Evolutionary conservation across 495 filamentous ascomycete species (phyloP).

Genomic region (Umbilicaria muhlenbergii): DNA sequence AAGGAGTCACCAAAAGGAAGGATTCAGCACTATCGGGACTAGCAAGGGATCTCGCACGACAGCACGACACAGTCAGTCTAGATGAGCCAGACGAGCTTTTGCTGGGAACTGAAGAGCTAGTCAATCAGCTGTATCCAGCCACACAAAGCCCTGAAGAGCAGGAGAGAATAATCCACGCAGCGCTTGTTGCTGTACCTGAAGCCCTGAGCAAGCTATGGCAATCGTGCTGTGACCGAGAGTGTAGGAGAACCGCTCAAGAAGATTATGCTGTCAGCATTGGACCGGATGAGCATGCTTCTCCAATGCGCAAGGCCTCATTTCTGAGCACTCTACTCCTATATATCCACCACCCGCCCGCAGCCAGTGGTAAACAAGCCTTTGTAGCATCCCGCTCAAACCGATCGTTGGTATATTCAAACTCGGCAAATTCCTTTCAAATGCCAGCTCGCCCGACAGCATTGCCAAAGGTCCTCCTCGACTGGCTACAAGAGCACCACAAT

Average conservation of each 20-base stretch:
- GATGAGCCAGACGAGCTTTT: conserved; percentile 37
- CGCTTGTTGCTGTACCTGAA: conserved; percentile 37
- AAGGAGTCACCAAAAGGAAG: conserved; percentile 11
- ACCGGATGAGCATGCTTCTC: conserved; percentile 39
- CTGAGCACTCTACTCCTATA: conserved; percentile 53
- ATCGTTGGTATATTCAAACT: conserved; percentile 1
- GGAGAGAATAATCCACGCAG: conserved; percentile 8
- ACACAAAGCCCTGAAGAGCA: conserved; percentile 32
- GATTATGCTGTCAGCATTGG: conserved; percentile 38
- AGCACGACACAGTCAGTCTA: conserved; percentile 26
- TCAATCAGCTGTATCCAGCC: conserved; percentile 21
- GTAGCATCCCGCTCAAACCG: conserved; percentile 9
- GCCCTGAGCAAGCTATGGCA: conserved; percentile 45
- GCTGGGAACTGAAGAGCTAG: conserved; percentile 35
- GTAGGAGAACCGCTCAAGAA: conserved; percentile 31
- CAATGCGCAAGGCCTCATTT: conserved; percentile 57
- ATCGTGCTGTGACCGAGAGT: conserved; percentile 24
- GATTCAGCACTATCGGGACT: conserved; percentile 30
- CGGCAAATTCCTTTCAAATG: conserved; percentile 17
- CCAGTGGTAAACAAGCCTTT: conserved; percentile 16
- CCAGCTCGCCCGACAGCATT: conserved; percentile 29
- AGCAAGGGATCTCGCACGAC: conserved; percentile 33
- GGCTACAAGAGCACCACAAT: conserved; percentile 57
- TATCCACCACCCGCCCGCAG: conserved; percentile 50
- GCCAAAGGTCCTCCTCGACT: conserved; percentile 61